phyloP scores from a whole-genome alignment of 2,329 filamentous ascomycete genomes.

The Penicillium griseofulvum region DNA sequence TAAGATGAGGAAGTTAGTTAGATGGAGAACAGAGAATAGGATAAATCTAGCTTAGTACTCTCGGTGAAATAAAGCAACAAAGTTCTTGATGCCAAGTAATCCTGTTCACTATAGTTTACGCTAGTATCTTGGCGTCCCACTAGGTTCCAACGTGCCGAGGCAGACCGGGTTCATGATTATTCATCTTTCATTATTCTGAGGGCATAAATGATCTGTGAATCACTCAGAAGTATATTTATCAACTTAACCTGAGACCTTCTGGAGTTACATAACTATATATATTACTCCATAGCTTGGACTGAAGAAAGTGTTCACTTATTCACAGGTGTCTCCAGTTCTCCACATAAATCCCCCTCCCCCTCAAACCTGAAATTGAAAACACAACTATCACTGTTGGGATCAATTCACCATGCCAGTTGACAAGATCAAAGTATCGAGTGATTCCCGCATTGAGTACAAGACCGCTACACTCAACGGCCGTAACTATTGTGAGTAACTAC shows the following conservation, averaged over 20 bases:
- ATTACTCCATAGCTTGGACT: background rate
- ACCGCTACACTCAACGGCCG: constrained; percentile 64
- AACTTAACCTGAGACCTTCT: constrained; percentile 3
- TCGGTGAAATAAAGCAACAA: too few relatives aligned
- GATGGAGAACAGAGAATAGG: too few relatives aligned
- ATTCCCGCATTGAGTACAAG: constrained; percentile 64
- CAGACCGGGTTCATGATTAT: background rate
- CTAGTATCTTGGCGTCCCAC: background rate
- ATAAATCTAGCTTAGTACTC: too few relatives aligned
- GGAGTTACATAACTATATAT: constrained; percentile 3
- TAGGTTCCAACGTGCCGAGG: background rate
- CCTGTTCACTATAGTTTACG: too few relatives aligned
- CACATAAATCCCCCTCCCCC: background rate
- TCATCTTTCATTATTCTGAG: background rate
- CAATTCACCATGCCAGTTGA: constrained; percentile 51
- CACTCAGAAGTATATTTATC: background rate
- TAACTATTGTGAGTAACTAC: constrained; percentile 58
- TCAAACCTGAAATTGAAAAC: background rate
- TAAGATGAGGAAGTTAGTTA: too few relatives aligned
- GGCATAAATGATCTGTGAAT: too few relatives aligned
- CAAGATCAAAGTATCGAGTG: constrained; percentile 62
- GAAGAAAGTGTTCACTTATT: too few relatives aligned
- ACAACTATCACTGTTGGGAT: background rate
- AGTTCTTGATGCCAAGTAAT: too few relatives aligned
- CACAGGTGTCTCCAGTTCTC: background rate